phyloP scores from a whole-genome alignment of 129 eudicot species.

The Saposhnikovia divaricata region DNA sequence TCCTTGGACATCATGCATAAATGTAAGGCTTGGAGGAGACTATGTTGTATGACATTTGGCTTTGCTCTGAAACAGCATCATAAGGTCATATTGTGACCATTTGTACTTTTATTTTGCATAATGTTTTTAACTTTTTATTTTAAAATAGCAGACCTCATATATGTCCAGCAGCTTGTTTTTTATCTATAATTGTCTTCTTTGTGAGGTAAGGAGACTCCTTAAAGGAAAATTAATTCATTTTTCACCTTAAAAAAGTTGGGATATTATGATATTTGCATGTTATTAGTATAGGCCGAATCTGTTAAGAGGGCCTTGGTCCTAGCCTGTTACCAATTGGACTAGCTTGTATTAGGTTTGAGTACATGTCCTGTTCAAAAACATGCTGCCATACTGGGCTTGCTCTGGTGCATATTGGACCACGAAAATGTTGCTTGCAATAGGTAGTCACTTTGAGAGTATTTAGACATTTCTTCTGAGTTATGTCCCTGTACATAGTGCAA shows the following conservation, averaged over 20 bases:
- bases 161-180: background rate
- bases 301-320: background rate
- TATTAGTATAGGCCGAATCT: background rate
- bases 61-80: background rate
- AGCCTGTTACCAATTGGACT: background rate
- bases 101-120: background rate
- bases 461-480: too few species aligned
- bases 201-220: background rate
- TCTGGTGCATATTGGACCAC: background rate
- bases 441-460: background rate
- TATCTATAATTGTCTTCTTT: background rate
- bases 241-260: background rate
- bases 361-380: background rate
- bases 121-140: background rate
- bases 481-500: background rate
- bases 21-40: background rate
- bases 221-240: background rate
- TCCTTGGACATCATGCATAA: background rate
- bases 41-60: background rate
- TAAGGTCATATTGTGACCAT: background rate
- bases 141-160: too few species aligned
- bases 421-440: background rate
- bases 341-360: background rate
- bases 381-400: background rate
- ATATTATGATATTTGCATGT: background rate